Evolutionary conservation across 1,284 basidiomycete species (phyloP).

Genomic region (Porogramme epimiltina): DNA sequence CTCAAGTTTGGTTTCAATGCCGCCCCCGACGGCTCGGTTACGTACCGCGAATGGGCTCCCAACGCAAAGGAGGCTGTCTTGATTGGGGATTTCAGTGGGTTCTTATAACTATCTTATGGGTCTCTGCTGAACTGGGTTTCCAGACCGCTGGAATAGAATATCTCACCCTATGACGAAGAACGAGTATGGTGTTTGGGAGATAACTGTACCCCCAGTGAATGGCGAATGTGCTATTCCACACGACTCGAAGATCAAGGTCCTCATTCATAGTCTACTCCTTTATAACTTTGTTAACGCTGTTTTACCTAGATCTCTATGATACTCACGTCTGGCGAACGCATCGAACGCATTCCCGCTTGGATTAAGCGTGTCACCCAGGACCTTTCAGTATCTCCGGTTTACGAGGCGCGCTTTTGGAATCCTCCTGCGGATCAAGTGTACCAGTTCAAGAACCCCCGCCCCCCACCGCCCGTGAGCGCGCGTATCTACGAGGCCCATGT

Average conservation of each 20-base stretch:
- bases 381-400: slow-evolving; percentile 85
- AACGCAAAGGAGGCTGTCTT: slow-evolving; percentile 82
- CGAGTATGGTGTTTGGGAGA: slow-evolving; percentile 93
- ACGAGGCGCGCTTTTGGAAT: slow-evolving; percentile 99
- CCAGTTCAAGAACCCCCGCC: slow-evolving; percentile 80
- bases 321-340: slow-evolving; percentile 71
- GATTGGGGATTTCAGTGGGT: slow-evolving; percentile 96
- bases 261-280: too few species aligned
- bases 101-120: background rate
- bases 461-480: slow-evolving; percentile 68
- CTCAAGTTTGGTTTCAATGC: slow-evolving; percentile 85
- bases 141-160: slow-evolving; percentile 87
- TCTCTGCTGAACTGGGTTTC: slow-evolving; percentile 1
- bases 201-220: slow-evolving; percentile 72
- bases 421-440: slow-evolving; percentile 76
- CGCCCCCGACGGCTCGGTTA: slow-evolving; percentile 66
- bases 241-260: slow-evolving; percentile 94
- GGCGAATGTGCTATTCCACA: slow-evolving; percentile 89
- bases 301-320: slow-evolving; percentile 86
- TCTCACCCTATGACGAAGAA: slow-evolving; percentile 87
- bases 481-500: slow-evolving; percentile 98
- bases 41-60: slow-evolving; percentile 96
- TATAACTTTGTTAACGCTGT: background rate
- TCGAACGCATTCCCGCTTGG: slow-evolving; percentile 94
- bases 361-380: slow-evolving; percentile 96